Evolutionary conservation across 768 basidiomycete genomes (phyloP), one percentile per base, ranked within the genome.

Genomic region (Leucocoprinus birnbaumii): DNA sequence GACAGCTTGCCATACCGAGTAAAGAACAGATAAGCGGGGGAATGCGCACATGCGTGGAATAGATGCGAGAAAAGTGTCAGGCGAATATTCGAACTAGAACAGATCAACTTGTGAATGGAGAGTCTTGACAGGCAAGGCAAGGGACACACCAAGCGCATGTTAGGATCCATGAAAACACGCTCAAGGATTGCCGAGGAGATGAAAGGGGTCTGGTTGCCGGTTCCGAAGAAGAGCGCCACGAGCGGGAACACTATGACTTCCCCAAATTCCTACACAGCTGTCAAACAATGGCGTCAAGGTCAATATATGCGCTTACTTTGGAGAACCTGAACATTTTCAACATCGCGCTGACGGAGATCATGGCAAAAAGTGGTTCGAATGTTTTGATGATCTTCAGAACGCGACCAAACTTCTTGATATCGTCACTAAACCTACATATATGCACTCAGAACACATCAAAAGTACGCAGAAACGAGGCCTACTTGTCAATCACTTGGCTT

Each of bases 141-240:
- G 14, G n/a, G 16, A 37, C 11, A 25, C 16, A 66, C 66, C 53
- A 69, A 58, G 46, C 68, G 64, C 69, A 70, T 68, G 52, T 66
- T 69, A 13, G 64, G 66, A 48, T 70, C 68, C 65, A 69, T 70
- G 50, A 69, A 70, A 24, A 70, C 66, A 31, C 69, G 65, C 37
- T 67, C 68, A 9, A 69, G 57, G 18, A 69, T 70, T 9, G 68
- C 66, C 5, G 63, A 69, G 13, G 68, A 69, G 25, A 70, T 65
- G 58, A 65, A 70, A 31, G 69, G 68, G 3, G 68, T 70, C 41
- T 70, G 69, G 21, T 70, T 70, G 13, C 69, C 68, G 26, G 69
- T 68, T 25, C 68, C 69, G 54, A 70, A 68, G 55, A 70, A 70
- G 43, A 68, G 59, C 14, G 66, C 68, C 25, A 66, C 64, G 11